Conservation (phyloP, 495 filamentous ascomycete genomes). For the Pyronema omphalodes region DNA sequence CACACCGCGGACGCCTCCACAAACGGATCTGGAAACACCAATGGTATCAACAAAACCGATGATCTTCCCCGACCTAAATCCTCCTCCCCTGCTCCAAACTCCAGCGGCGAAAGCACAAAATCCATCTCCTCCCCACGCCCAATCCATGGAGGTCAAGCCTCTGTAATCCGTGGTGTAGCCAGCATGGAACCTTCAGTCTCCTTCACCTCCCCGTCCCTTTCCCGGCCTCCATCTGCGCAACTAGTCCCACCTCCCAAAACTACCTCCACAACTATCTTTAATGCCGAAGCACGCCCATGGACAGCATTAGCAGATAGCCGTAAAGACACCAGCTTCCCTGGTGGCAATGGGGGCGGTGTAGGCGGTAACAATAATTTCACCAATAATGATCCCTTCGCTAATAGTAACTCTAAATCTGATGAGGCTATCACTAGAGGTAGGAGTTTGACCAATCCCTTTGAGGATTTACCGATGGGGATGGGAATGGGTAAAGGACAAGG, state of each 20-base stretch:
- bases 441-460: background rate
- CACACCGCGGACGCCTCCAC: too few species aligned
- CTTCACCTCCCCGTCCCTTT: too few species aligned
- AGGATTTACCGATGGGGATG: too few species aligned
- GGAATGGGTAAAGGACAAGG: too few species aligned
- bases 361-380: background rate
- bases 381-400: background rate
- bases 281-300: background rate
- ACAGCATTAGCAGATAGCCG: background rate
- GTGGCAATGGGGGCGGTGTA: background rate
- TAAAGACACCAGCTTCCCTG: background rate
- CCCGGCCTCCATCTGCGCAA: too few species aligned
- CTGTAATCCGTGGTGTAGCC: constrained; percentile 7
- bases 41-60: too few species aligned
- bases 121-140: constrained; percentile 19
- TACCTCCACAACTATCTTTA: too few species aligned
- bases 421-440: background rate
- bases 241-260: background rate
- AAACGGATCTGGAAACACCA: too few species aligned
- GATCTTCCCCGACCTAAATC: background rate
- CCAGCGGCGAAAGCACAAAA: too few species aligned
- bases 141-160: constrained; percentile 18
- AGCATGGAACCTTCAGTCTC: background rate
- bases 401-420: background rate
- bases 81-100: constrained; percentile 3